These are phyloP conservation scores for Xerocomus nothofagi DNA, from an alignment of 1,284 basidiomycete genomes.

Conservation along the genomic window DNA sequence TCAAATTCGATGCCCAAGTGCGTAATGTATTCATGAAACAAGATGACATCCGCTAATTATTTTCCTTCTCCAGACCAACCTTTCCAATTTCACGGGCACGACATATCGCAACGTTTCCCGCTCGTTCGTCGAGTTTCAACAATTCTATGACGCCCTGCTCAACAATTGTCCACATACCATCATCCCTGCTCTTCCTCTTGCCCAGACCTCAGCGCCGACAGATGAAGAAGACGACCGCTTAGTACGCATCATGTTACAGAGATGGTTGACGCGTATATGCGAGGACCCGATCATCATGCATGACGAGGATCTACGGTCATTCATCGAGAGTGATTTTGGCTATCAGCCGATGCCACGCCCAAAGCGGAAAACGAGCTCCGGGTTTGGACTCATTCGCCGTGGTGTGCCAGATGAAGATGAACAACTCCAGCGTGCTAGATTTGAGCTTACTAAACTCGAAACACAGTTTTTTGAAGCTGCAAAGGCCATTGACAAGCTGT, in stretches of 20 bases:
- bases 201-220: slow-evolving; percentile 90
- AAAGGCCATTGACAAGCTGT: slow-evolving; percentile 81
- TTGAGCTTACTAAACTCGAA: slow-evolving; percentile 88
- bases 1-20: slow-evolving; percentile 92
- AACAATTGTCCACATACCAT: slow-evolving; percentile 89
- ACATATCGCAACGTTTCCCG: slow-evolving; percentile 90
- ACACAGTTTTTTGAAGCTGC: slow-evolving; percentile 87
- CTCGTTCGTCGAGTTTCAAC: slow-evolving; percentile 89
- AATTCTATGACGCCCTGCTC: slow-evolving; percentile 84
- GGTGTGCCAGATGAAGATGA: slow-evolving; percentile 82
- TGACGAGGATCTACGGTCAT: slow-evolving; percentile 89
- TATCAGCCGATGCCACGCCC: slow-evolving; percentile 81
- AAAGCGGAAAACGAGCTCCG: slow-evolving; percentile 63
- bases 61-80: slow-evolving; percentile 69
- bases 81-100: slow-evolving; percentile 85
- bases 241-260: slow-evolving; percentile 88
- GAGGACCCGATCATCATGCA: slow-evolving; percentile 83
- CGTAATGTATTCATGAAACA: slow-evolving; percentile 20
- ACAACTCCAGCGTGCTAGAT: slow-evolving; percentile 83
- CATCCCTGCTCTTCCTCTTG: slow-evolving; percentile 85
- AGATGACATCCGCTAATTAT: not conserved
- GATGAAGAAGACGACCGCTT: slow-evolving; percentile 96
- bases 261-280: slow-evolving; percentile 88
- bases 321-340: slow-evolving; percentile 95
- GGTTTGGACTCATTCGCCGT: slow-evolving; percentile 68